phyloP scores from a whole-genome alignment of 129 eudicot genomes.

The carrot (Daucus carota) region DH1_v3.0 NC_030385.2:30683001-30683500 shows the following conservation, averaged over 20 bases:
- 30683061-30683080: constrained; percentile 77
- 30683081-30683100: constrained; percentile 95
- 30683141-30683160: background rate
- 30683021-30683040: constrained; percentile 26
- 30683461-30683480: background rate
- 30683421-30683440: too few relatives aligned
- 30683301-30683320: background rate
- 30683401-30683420: too few relatives aligned
- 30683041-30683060: constrained; percentile 80
- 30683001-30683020: background rate
- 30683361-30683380: too few relatives aligned
- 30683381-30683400: too few relatives aligned
- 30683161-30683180: constrained; percentile 2
- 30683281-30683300: constrained; percentile 53
- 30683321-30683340: background rate
- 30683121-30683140: background rate
- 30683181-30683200: constrained; percentile 4
- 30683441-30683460: too few relatives aligned
- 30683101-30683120: constrained; percentile 87
- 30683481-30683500: background rate
- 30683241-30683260: constrained; percentile 89
- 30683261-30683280: constrained; percentile 96
- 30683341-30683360: background rate
- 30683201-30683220: constrained; percentile 83
- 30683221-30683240: constrained; percentile 92